phyloP scores from a whole-genome alignment of 306 rosid genomes.

The Cercis canadensis region DNA sequence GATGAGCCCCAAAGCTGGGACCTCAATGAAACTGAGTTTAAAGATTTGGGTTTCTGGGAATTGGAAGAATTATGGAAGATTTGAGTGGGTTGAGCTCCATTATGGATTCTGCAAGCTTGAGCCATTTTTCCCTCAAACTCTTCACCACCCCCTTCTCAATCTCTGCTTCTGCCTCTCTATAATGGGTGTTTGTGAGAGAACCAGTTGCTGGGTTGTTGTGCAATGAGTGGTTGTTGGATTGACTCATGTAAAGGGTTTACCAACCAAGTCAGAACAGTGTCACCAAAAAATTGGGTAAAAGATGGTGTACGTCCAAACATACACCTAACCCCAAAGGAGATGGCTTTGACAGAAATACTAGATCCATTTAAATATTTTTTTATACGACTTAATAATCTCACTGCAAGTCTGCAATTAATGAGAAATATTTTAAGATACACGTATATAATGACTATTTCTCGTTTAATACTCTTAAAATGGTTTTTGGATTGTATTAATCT shows the following conservation, averaged over 20 bases:
- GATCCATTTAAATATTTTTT: too few species aligned
- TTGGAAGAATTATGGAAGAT: constrained; percentile 50
- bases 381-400: too few species aligned
- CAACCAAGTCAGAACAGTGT: constrained; percentile 40
- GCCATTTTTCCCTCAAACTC: constrained; percentile 56
- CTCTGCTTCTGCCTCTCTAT: background rate
- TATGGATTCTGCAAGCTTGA: constrained; percentile 70
- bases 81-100: constrained; percentile 62
- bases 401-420: too few species aligned
- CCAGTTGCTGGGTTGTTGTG: constrained; percentile 46
- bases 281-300: constrained; percentile 40
- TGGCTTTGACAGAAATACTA: too few species aligned
- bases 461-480: too few species aligned
- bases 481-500: too few species aligned
- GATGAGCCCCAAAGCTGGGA: constrained; percentile 56
- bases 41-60: constrained; percentile 62
- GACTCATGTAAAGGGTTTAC: constrained; percentile 32
- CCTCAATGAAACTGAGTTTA: constrained; percentile 55
- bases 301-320: constrained; percentile 14
- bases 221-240: constrained; percentile 47
- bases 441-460: too few species aligned
- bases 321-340: constrained; percentile 28
- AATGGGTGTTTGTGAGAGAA: constrained; percentile 15
- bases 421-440: too few species aligned
- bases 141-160: constrained; percentile 19